A percentile compares a stretch with the other conserved stretches of the same genome.
Evolutionary conservation across 2,329 filamentous ascomycete genomes (phyloP).

Genomic region (Thielaviopsis euricoi): DNA sequence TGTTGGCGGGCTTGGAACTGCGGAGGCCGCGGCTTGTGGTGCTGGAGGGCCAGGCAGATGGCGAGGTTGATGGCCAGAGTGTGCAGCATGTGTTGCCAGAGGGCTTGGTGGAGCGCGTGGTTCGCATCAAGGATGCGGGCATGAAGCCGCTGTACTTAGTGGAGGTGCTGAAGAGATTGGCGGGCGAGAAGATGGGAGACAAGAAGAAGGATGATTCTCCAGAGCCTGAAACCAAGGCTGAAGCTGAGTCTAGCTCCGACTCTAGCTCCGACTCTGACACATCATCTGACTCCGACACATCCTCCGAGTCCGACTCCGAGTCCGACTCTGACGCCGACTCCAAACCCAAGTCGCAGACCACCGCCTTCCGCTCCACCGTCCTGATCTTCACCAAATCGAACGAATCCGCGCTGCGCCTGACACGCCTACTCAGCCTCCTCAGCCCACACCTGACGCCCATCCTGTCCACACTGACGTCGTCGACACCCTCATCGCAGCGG

Average conservation of each 20-base stretch:
- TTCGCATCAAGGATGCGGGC: constrained; percentile 28
- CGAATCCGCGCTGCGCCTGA: constrained; percentile 73
- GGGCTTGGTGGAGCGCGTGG: constrained; percentile 26
- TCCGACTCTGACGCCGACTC: constrained; percentile 16
- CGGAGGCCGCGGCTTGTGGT: constrained; percentile 59
- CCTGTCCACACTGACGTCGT: constrained; percentile 60
- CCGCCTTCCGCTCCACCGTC: constrained; percentile 27
- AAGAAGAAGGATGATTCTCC: constrained; percentile 25
- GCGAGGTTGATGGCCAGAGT: background rate
- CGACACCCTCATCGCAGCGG: constrained; percentile 54
- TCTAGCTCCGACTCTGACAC: background rate
- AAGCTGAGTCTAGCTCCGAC: constrained; percentile 46
- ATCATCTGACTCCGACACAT: background rate
- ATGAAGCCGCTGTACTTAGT: constrained; percentile 61
- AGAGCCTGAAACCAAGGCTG: constrained; percentile 73
- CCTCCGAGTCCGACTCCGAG: background rate
- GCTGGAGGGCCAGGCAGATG: constrained; percentile 37
- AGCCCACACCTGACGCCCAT: constrained; percentile 37
- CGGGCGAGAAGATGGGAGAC: background rate
- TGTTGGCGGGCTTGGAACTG: constrained; percentile 58
- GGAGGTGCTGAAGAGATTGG: constrained; percentile 26
- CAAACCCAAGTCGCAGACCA: constrained; percentile 12
- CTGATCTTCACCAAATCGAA: constrained; percentile 87
- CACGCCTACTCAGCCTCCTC: constrained; percentile 57
- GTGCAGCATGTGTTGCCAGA: constrained; percentile 40